Percentiles rank a stretch among this genome's conserved stretches.
These are phyloP conservation scores for Melampsora larici-populina DNA, from an alignment of 1,284 basidiomycete species.

Conservation along the genomic window DNA sequence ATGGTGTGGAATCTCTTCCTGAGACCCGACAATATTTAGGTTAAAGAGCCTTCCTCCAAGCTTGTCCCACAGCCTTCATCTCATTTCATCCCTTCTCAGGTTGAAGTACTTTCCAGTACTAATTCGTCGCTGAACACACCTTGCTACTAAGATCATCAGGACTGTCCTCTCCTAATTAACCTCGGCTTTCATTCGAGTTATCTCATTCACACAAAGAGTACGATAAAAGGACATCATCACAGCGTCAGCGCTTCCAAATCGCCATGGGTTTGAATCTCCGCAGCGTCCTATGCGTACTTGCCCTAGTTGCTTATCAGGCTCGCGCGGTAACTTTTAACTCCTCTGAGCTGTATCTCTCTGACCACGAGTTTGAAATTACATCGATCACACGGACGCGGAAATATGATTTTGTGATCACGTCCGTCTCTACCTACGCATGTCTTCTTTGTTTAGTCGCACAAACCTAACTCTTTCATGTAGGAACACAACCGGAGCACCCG, in stretches of 20 bases:
- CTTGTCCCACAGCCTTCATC: no score
- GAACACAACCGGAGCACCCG: constrained; percentile 29
- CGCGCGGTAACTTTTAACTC: constrained; percentile 21
- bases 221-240: no score
- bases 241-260: background rate
- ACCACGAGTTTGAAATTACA: constrained; percentile 37
- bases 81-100: no score
- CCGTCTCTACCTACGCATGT: background rate
- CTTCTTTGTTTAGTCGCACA: background rate
- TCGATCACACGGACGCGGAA: constrained; percentile 18
- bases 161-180: no score
- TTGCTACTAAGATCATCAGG: no score
- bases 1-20: no score
- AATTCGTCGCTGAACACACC: no score
- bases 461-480: background rate
- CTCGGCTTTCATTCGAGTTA: no score
- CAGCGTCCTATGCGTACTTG: background rate
- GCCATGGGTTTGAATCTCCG: background rate
- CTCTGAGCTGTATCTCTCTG: constrained; percentile 39
- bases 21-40: no score
- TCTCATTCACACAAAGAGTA: no score
- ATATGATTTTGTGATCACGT: constrained; percentile 34
- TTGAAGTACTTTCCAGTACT: no score
- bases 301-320: background rate
- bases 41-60: no score